Conservation (phyloP, 345 rosid genomes). For the Mercurialis annua region DNA sequence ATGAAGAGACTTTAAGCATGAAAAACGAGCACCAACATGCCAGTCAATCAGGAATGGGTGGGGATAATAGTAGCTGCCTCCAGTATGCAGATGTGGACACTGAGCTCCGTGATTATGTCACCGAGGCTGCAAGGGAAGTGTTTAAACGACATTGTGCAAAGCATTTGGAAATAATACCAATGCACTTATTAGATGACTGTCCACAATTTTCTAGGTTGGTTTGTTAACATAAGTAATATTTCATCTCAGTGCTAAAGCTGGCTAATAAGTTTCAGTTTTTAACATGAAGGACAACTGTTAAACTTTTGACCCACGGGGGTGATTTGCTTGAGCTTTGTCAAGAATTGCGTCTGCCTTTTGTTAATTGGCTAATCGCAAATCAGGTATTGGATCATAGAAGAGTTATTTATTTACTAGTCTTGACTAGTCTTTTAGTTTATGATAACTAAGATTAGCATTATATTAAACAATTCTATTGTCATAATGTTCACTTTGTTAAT, state of each 20-base stretch:
- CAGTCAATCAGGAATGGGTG: slow-evolving; percentile 34
- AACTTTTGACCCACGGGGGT: slow-evolving; percentile 86
- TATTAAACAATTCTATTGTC: background rate
- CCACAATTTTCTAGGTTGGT: slow-evolving; percentile 60
- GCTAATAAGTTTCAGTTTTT: slow-evolving; percentile 32
- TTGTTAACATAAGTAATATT: slow-evolving; percentile 14
- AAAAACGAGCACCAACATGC: slow-evolving; percentile 48
- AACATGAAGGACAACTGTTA: slow-evolving; percentile 71
- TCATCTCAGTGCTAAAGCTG: slow-evolving; percentile 19
- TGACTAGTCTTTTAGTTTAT: too few relatives aligned
- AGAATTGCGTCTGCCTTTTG: slow-evolving; percentile 87
- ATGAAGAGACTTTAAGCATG: slow-evolving; percentile 54
- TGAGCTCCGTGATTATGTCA: slow-evolving; percentile 75
- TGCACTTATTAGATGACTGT: slow-evolving; percentile 63
- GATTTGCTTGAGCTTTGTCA: slow-evolving; percentile 88
- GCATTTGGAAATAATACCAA: slow-evolving; percentile 68
- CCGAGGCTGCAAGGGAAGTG: slow-evolving; percentile 72
- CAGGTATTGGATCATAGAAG: slow-evolving; percentile 52
- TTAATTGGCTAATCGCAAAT: slow-evolving; percentile 56
- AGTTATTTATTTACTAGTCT: too few relatives aligned
- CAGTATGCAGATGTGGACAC: slow-evolving; percentile 61
- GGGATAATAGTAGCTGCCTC: slow-evolving; percentile 41
- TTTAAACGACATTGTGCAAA: slow-evolving; percentile 82
- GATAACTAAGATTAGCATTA: too few relatives aligned
- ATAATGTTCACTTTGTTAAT: slow-evolving; percentile 7